Percentiles rank a stretch among this genome's conserved stretches.
Conservation (phyloP, 768 basidiomycete species). For the Suillus cothurnatus region DNA sequence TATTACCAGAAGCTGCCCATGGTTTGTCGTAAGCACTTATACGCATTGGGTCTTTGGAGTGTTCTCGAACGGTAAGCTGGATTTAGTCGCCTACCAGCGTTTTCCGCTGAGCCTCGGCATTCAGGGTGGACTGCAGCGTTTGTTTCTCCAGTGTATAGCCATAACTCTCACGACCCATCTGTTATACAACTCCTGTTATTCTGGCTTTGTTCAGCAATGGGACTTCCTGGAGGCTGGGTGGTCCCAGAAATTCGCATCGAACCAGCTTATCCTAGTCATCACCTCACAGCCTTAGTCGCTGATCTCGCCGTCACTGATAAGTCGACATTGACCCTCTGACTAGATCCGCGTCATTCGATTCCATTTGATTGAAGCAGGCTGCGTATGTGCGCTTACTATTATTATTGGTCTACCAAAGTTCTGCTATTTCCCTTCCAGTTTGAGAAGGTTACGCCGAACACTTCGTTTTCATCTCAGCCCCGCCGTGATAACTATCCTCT, state of each 20-base stretch:
- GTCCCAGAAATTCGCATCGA: conserved; percentile 29
- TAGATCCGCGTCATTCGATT: conserved; percentile 5
- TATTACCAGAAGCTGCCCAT: conserved; percentile 33
- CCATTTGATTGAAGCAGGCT: not conserved
- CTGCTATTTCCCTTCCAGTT: not conserved
- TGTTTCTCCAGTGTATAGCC: conserved; percentile 47
- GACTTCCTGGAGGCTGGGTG: conserved; percentile 32
- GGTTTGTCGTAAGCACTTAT: conserved; percentile 47
- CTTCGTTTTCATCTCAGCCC: conserved; percentile 2
- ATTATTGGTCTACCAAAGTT: not conserved
- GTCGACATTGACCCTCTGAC: not conserved
- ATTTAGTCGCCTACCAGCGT: not conserved
- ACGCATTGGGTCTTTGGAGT: conserved; percentile 46
- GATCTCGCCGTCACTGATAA: conserved; percentile 19
- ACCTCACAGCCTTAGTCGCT: conserved; percentile 26
- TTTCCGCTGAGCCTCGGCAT: conserved; percentile 12
- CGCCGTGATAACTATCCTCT: conserved; percentile 1
- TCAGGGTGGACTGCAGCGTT: conserved; percentile 58
- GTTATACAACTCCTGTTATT: conserved; percentile 53
- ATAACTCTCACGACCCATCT: conserved; percentile 44
- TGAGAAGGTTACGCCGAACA: not conserved
- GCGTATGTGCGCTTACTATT: not conserved
- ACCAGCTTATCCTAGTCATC: conserved; percentile 20
- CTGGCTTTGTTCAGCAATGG: conserved; percentile 60
- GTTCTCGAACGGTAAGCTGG: conserved; percentile 40